phyloP scores from a whole-genome alignment of 176 grass and related monocot genomes.

The Avena insularis region DNA sequence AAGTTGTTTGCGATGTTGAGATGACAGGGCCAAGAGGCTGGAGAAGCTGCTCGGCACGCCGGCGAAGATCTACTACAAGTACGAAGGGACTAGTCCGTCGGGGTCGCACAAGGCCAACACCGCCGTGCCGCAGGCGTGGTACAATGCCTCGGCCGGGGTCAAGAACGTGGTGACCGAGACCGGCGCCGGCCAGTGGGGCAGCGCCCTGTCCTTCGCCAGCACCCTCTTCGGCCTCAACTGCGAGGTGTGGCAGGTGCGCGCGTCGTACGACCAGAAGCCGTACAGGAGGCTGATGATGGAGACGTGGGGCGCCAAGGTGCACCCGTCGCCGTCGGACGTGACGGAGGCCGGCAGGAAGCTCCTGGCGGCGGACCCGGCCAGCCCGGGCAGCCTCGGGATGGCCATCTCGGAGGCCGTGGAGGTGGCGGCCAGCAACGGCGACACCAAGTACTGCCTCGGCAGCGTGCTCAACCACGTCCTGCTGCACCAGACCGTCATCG shows the following conservation, averaged over 20 bases:
- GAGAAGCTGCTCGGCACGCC: slow-evolving; percentile 84
- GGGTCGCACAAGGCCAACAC: slow-evolving; percentile 97
- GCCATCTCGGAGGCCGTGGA: slow-evolving; percentile 97
- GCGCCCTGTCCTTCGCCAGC: slow-evolving; percentile 91
- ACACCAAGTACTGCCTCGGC: slow-evolving; percentile 96
- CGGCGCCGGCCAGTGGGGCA: slow-evolving; percentile 96
- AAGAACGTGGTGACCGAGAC: slow-evolving; percentile 91
- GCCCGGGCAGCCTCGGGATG: slow-evolving; percentile 92
- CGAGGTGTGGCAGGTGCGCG: slow-evolving; percentile 97
- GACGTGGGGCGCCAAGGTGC: slow-evolving; percentile 94
- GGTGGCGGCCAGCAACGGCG: slow-evolving; percentile 61
- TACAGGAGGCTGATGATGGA: slow-evolving; percentile 95
- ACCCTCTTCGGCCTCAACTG: slow-evolving; percentile 88
- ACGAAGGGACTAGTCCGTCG: slow-evolving; percentile 92
- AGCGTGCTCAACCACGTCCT: slow-evolving; percentile 97
- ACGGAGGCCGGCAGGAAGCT: slow-evolving; percentile 69
- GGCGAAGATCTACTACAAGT: slow-evolving; percentile 99
- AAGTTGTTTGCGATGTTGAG: background rate
- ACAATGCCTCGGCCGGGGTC: slow-evolving; percentile 82
- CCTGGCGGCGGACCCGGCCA: slow-evolving; percentile 60
- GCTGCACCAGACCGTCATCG: slow-evolving; percentile 93
- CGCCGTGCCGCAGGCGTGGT: slow-evolving; percentile 90
- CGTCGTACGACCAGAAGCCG: slow-evolving; percentile 96
- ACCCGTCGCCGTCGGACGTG: slow-evolving; percentile 72
- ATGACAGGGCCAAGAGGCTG: slow-evolving; percentile 74